These are phyloP conservation scores for Chalara sp. DNA, from an alignment of 2,329 filamentous ascomycete genomes.

Conservation along the genomic window DNA sequence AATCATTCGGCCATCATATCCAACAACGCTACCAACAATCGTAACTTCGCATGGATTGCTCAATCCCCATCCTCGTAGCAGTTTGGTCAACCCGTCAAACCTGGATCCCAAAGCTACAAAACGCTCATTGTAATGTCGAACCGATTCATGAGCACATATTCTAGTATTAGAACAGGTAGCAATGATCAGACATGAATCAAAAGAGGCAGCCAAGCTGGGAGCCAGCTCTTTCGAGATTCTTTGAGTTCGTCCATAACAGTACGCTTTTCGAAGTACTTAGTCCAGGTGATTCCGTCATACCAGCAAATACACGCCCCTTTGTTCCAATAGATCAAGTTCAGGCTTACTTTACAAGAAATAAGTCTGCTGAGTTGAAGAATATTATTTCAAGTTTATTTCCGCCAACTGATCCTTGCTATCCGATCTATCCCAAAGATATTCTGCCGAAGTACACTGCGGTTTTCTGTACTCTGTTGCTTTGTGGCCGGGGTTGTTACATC, in stretches of 20 bases:
- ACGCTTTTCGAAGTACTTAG: conserved; percentile 1
- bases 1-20: no score
- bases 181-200: neutral
- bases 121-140: no score
- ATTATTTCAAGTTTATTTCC: neutral
- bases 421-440: neutral
- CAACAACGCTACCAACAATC: no score
- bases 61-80: no score
- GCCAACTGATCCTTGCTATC: neutral
- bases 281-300: neutral
- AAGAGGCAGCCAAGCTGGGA: conserved; percentile 1
- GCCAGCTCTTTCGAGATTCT: neutral
- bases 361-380: neutral
- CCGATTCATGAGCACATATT: no score
- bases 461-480: conserved; percentile 8
- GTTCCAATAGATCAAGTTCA: neutral
- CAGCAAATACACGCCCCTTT: neutral
- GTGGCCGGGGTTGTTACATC: conserved; percentile 1
- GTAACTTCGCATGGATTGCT: no score
- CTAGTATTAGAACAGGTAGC: no score
- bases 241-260: neutral
- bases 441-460: conserved; percentile 3
- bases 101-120: no score
- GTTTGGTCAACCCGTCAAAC: no score
- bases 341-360: conserved; percentile 2